Base-by-base conservation (phyloP, 352 stramenopile species). In the Halophytophthora batemanensis region DNA sequence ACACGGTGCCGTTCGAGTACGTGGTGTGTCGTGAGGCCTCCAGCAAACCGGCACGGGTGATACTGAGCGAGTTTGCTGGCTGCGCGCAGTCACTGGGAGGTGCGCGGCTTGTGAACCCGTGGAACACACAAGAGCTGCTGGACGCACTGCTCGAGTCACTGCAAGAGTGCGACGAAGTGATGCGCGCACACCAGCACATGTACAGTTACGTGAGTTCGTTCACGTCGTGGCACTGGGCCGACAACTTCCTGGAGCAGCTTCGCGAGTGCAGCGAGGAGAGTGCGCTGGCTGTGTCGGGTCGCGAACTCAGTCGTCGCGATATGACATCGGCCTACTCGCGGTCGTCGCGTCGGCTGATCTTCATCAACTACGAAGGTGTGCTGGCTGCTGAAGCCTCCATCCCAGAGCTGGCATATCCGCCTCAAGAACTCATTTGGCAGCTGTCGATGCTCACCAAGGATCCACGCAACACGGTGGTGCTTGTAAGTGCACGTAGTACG, bases 301-400 rank as follows among this genome's bases (percentile, higher is more conserved):
- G 82, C 7, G 82, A 93, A 44, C 64, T 93, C 10, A 90, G 79
- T 52, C 77, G 82, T 35, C 71, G 79, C n/a, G 82, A 93, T 57
- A 96, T 97, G 82, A 90, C 69, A 3, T 93, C 82, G 29, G 82
- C 82, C 28, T 93, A 93, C 58, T 67, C 73, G 5, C 73, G 82
- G 2, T 90, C 82, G 15, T 77, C 70, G 17, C 69, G 72, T 15
- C 71, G 82, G 7, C 49, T 93, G 41, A 74, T 93, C 21, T 93
- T 97, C 28, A 86, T 93, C 56, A 93, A 95, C 45, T 97, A 97
- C 45, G 88, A 97, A 69, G 84, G 88, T 28, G 89, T 93, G 3
- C 59, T 97, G 21, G 79, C 82, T 8, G 70, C 77, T 1, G 82
- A 95, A 56, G 71, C 79, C 3, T 94, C 80, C 13, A 90, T 96